Evolutionary conservation across 2,329 filamentous ascomycete genomes (phyloP), one percentile per base, ranked within the genome.

Genomic region (Setomelanomma holmii): DNA sequence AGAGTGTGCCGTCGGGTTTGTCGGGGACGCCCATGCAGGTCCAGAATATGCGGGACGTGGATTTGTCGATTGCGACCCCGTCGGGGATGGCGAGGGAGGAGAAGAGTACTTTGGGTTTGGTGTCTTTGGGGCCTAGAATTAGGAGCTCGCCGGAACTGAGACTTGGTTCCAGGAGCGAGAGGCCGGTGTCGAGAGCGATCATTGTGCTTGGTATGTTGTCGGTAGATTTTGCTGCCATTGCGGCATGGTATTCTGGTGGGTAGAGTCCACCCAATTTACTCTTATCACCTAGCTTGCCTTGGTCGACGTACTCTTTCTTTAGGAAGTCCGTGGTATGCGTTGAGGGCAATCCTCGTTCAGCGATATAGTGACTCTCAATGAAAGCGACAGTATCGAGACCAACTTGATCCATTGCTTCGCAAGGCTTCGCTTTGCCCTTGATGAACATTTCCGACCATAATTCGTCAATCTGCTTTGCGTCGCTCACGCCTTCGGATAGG

Each of bases 321-420:
- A 84, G 67, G 53, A 72, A 84, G 48, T 81, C 71, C 11, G 82
- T 72, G 0, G 79, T 78, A n/a, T n/a, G n/a, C 2, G 66, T 66
- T 0, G 68, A 45, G 1, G 72, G 61, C 0, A 84, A 69, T 1
- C 75, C 73, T 4, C 82, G 77, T 60, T 84, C 82, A 2, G 75
- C 56, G 48, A 84, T 72, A 60, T 85, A 84, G 53, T 84, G 78
- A 22, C 78, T 58, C 53, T 85, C 82, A 45, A 85, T 84, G 43
- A 81, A 76, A 0, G 77, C 73, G 3, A 84, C 80, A 0, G 80
- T 84, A 46, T 85, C 82, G 0, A 84, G 69, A 0, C 81, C 82
- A 19, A 84, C 77, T 7, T 70, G 68, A 51, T 82, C 79, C 80
- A 83, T 82, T 62, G 76, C 71, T 4, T 49, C 57, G 52, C 78